phyloP scores from a whole-genome alignment of 2,329 filamentous ascomycete genomes.

The Sporothrix pallida region DNA sequence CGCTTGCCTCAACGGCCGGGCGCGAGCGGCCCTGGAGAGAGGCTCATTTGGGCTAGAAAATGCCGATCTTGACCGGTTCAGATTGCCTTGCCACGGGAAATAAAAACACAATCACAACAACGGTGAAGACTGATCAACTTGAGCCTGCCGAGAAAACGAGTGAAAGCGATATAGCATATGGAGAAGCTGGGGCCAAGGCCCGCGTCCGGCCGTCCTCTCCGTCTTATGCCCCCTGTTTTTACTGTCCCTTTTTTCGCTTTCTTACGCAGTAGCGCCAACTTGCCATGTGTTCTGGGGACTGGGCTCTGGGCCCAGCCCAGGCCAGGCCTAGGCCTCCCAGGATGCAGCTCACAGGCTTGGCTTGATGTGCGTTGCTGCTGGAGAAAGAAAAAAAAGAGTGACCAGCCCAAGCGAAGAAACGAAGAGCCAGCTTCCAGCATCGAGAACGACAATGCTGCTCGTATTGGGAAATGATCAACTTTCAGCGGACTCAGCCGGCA shows the following conservation, averaged over 20 bases:
- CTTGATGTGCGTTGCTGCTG: slow-evolving; percentile 13
- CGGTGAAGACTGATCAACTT: background rate
- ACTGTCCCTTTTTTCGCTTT: background rate
- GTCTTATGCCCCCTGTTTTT: background rate
- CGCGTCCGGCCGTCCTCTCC: background rate
- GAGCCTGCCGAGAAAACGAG: background rate
- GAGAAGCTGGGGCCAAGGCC: slow-evolving; percentile 10
- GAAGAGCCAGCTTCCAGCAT: background rate
- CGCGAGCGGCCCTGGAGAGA: background rate
- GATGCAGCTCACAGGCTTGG: slow-evolving; percentile 7
- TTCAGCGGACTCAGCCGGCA: background rate
- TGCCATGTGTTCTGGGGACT: slow-evolving; percentile 26
- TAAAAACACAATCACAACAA: background rate
- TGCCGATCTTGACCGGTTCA: no score
- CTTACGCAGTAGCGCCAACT: slow-evolving; percentile 7
- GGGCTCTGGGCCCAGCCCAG: slow-evolving; percentile 4
- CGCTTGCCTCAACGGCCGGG: background rate
- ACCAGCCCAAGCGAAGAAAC: slow-evolving; percentile 2
- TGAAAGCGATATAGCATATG: background rate
- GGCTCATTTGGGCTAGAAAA: no score
- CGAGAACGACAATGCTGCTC: background rate
- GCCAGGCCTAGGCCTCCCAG: slow-evolving; percentile 6
- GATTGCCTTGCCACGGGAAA: background rate
- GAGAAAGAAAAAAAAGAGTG: slow-evolving; percentile 12
- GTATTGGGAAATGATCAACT: slow-evolving; percentile 26